Conservation (phyloP, 192 early-diverging fungal species). For the Linnemannia schmuckeri region DNA sequence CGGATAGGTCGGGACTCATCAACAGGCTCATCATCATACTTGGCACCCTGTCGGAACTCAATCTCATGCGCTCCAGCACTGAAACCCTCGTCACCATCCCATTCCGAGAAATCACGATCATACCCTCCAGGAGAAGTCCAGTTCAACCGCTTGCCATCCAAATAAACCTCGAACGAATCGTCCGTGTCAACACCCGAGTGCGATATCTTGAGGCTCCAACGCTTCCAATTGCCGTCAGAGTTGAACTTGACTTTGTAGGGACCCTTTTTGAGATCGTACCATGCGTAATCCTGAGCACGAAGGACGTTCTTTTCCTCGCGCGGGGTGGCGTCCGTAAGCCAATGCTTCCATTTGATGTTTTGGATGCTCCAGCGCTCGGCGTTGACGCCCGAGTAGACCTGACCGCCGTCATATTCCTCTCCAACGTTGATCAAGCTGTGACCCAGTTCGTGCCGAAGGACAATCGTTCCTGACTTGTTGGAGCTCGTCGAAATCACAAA, state of each 20-base stretch:
- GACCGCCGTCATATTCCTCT: conserved; percentile 51
- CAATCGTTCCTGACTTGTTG: conserved; percentile 67
- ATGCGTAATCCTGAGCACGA: conserved; percentile 66
- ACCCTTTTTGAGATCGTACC: conserved; percentile 73
- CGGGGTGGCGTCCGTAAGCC: conserved; percentile 61
- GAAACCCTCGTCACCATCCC: conserved; percentile 58
- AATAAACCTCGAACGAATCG: conserved; percentile 59
- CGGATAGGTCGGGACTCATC: conserved; percentile 62
- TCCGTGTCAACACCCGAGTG: conserved; percentile 68
- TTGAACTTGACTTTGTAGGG: conserved; percentile 64
- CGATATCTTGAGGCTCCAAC: conserved; percentile 68
- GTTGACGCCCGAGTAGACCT: conserved; percentile 67
- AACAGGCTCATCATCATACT: conserved; percentile 53
- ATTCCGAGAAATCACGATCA: conserved; percentile 66
- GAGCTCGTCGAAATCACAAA: conserved; percentile 72
- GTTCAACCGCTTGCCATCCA: conserved; percentile 64
- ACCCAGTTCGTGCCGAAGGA: conserved; percentile 70
- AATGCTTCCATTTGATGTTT: conserved; percentile 69
- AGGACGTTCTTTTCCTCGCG: conserved; percentile 58
- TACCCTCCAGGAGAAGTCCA: conserved; percentile 64
- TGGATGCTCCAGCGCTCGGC: conserved; percentile 59
- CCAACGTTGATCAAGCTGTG: conserved; percentile 53
- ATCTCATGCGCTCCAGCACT: conserved; percentile 59
- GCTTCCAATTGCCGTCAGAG: conserved; percentile 62
- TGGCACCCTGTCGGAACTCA: conserved; percentile 61